Evolutionary conservation across 441 rosid species (phyloP), one percentile per base, ranked within the genome.

Genomic region (Adansonia grandidieri): DNA sequence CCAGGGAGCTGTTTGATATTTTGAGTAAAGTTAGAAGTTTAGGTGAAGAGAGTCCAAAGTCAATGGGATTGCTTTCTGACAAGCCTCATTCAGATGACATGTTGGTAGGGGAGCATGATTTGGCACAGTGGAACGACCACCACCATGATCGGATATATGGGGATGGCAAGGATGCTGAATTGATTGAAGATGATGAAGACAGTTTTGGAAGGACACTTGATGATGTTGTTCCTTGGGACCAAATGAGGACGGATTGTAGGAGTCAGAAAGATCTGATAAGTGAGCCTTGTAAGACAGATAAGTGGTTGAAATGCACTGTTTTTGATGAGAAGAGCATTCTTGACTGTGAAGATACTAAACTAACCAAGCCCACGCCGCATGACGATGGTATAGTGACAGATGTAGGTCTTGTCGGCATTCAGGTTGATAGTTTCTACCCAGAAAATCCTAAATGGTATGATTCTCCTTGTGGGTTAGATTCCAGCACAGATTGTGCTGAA

Each of bases 401-500:
- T 88, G 96, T 94, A 85, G 87, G 97, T 84, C 94, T 94, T 74
- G 92, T 84, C 64, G 94, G 91, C 84, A 86, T 96, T 84, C 99
- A 92, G 77, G 99, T 94, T 32, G 97, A 96, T 81, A 91, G 97
- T 90, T 96, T 96, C 87, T 96, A 94, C 85, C 99, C 89, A 78
- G 99, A 96, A 53, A 92, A 91, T 84, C 78, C 94, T 19, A 96
- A 96, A 77, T 96, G 98, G 98, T 96, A 90, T 78, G 99, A 96
- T 83, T 92, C 97, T 85, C 99, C 99, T 80, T 91, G 98, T 80
- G 97, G 90, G 58, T 83, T 95, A 85, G 98, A 93, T 86, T 82
- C 95, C 62, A 80, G 88, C 84, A 86, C 91, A 9, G 98, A 95
- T 80, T 91, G 95, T 74, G 97, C 90, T 81, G 97, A 94, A 78